Base-by-base conservation (phyloP, 78 protist genomes). In the Dictyostelium capitatum region DNA sequence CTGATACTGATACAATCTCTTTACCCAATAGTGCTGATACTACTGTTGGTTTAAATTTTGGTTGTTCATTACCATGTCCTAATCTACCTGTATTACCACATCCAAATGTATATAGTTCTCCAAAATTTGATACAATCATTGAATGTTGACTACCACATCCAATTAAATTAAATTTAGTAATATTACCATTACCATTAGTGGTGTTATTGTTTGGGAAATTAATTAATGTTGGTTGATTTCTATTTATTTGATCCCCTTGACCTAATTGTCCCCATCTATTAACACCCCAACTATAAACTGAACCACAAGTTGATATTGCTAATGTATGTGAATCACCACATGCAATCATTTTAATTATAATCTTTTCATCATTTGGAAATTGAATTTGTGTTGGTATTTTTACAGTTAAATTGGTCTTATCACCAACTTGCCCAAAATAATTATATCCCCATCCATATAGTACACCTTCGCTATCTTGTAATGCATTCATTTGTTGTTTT, bases 61-160 rank as follows among this genome's bases (percentile, higher is more conserved):
- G 93, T 46, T 30, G 46, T 32, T 87, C 84, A n/a, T 74, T 57
- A 4, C 93, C 93, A n/a, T 50, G 84, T 0, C 93, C 93, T 6
- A 77, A 50, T 43, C 93, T 25, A 20, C 93, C 93, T 14, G 51
- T 37, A 6, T 83, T 87, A n/a, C 93, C 93, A 56, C 94, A 85
- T 3, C 97, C 97, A 79, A 79, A 95, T 37, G 92, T 41, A 78
- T 23, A 95, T 14, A 95, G 19, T 65, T 72, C 81, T 0, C 95
- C 95, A 67, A 67, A 79, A 20, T 62, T 72, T 46, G 95, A 62
- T n/a, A 95, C 37, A 12, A 72, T 80, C 75, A 95, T 43, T 1
- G 92, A 59, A 59, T 95, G 97, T 23, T 74, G 87, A 12, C 75
- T 28, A 28, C 96, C 96, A 43, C 89, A 83, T 15, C 85, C 73